Evolutionary conservation across 2,329 filamentous ascomycete genomes (phyloP), one percentile per base, ranked within the genome.

Genomic region (Calonectria crousiana): DNA sequence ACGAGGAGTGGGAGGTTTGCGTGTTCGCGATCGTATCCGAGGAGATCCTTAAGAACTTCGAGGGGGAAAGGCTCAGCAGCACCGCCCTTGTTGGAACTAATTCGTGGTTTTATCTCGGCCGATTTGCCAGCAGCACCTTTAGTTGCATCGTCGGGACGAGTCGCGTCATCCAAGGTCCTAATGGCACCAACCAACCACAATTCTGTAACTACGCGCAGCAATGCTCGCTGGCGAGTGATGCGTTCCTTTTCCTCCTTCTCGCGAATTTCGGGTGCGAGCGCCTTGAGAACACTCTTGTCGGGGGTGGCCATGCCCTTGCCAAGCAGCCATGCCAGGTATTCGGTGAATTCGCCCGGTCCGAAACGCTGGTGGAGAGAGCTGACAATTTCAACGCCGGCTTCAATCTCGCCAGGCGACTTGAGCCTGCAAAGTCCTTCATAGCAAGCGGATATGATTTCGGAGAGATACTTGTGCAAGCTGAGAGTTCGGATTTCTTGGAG

Each of bases 201-300:
- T 84, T 99, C 97, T 3, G 97, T 98, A 41, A 98, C 95, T 16
- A 99, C 94, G 47, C 96, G 92, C 69, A 99, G 87, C 28, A 99
- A 90, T 8, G 96, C 90, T 72, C 97, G 92, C 84, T 99, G 97
- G 69, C 97, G 92, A 38, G 92, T 90, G 51, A 98, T 89, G 8
- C 97, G 93, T 74, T 99, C 97, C 85, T 98, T 98, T 85, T 99
- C 97, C 84, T 99, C 97, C 78, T 95, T 94, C 84, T 99, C 97
- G 67, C 95, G 94, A 36, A 95, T 91, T 79, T 99, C 97, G 44
- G 92, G 90, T 8, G 93, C 87, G 77, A 98, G 88, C 1, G 90
- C 89, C 85, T 98, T 98, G 78, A 98, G 86, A 75, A 90, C 90
- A 75, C 92, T 91, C 86, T 95, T 98, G 83, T 98, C 96, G 6